Percentiles rank a stretch among this genome's conserved stretches.
These are phyloP conservation scores for Colletotrichum musicola DNA, from an alignment of 2,329 filamentous ascomycete species.

Conservation along the genomic window DNA sequence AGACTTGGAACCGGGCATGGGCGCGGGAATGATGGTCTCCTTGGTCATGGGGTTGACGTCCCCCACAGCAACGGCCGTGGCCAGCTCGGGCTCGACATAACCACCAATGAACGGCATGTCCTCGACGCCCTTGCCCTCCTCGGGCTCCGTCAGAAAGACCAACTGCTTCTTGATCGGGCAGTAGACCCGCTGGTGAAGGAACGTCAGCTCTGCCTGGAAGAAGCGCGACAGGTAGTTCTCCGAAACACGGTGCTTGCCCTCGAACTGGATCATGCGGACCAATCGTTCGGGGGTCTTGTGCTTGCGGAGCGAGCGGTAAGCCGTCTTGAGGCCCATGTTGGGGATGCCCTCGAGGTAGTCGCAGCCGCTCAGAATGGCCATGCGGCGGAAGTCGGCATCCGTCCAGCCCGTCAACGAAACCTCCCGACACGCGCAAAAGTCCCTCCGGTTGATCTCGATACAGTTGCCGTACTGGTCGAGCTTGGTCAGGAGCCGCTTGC, in stretches of 20 bases:
- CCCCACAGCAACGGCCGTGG: constrained; percentile 80
- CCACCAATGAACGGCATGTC: constrained; percentile 87
- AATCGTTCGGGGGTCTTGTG: constrained; percentile 89
- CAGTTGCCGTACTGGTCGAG: constrained; percentile 94
- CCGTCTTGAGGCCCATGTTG: constrained; percentile 91
- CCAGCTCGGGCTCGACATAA: constrained; percentile 76
- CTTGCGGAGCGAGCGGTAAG: constrained; percentile 89
- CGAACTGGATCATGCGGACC: constrained; percentile 86
- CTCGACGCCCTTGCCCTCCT: constrained; percentile 71
- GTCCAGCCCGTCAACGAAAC: constrained; percentile 93
- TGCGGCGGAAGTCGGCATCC: constrained; percentile 89
- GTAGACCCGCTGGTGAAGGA: constrained; percentile 94
- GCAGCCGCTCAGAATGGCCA: constrained; percentile 97
- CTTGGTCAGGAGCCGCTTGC: constrained; percentile 91
- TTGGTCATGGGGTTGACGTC: constrained; percentile 94
- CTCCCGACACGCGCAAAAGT: constrained; percentile 90
- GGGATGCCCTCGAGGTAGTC: constrained; percentile 92
- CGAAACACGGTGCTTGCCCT: constrained; percentile 86
- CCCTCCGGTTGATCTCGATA: constrained; percentile 88
- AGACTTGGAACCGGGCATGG: constrained; percentile 58
- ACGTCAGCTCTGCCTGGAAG: constrained; percentile 89
- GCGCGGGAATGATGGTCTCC: constrained; percentile 63
- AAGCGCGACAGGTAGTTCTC: constrained; percentile 85
- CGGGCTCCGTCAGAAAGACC: constrained; percentile 79
- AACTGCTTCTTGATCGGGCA: constrained; percentile 79